Evolutionary conservation across 352 stramenopile species (phyloP).

Genomic region (Stramenopiles sp.): DNA sequence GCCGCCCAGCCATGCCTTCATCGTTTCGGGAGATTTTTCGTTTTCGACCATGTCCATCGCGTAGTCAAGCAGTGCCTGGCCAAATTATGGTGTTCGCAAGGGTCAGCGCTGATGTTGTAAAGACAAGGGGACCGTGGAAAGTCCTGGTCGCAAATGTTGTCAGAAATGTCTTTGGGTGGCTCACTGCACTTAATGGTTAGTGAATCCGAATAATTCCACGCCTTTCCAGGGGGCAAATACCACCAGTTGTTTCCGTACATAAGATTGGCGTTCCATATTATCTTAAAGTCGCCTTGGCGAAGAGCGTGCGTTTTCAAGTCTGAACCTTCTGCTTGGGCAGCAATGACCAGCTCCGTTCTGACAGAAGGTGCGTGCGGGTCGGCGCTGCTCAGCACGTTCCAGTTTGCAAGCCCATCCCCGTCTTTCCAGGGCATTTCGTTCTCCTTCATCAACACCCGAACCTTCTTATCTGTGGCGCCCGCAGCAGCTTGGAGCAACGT

Average conservation of each 20-base stretch:
- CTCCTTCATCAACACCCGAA: not conserved
- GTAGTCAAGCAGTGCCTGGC: too few species aligned
- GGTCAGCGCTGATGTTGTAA: conserved; percentile 27
- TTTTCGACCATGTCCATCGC: too few species aligned
- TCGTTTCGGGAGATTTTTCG: too few species aligned
- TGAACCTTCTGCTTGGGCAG: not conserved
- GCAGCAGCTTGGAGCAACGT: not conserved
- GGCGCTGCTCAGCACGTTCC: not conserved
- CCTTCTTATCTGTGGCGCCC: not conserved
- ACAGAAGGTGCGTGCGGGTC: not conserved
- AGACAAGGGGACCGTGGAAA: conserved; percentile 21
- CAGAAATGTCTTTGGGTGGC: not conserved
- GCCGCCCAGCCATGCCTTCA: too few species aligned
- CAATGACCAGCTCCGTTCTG: not conserved
- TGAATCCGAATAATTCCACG: not conserved
- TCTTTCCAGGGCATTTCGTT: not conserved
- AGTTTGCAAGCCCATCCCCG: not conserved
- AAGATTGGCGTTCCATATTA: not conserved
- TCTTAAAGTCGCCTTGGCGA: not conserved
- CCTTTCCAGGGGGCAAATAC: not conserved
- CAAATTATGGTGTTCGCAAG: conserved; percentile 22
- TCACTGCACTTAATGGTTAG: not conserved
- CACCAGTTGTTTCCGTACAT: conserved; percentile 8
- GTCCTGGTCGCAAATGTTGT: not conserved
- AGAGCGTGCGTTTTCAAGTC: not conserved